A percentile compares a stretch with the other conserved stretches of the same genome.
phyloP scores from a whole-genome alignment of 192 early-diverging fungal genomes.

The Coemansia asiatica region DNA sequence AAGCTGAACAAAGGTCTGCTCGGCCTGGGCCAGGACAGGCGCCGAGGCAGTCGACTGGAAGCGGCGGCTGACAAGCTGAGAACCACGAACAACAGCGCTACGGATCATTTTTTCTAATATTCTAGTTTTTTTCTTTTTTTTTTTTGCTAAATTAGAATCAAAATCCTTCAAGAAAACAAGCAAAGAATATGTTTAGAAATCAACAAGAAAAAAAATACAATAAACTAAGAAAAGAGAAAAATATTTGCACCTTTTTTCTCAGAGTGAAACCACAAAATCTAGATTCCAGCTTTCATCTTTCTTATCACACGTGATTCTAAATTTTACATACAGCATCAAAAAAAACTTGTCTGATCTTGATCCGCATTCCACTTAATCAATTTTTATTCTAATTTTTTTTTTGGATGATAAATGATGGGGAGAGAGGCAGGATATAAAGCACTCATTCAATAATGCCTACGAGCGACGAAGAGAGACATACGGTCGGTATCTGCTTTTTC shows the following conservation, averaged over 20 bases:
- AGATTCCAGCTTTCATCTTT: background rate
- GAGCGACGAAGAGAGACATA: too few species aligned
- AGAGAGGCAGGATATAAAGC: too few species aligned
- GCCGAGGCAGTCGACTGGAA: conserved; percentile 55
- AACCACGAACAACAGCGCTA: conserved; percentile 58
- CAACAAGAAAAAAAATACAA: background rate
- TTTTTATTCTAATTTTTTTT: background rate
- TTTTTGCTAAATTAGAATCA: background rate
- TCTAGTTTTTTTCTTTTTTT: background rate
- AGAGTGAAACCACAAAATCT: conserved; percentile 5
- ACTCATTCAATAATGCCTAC: too few species aligned
- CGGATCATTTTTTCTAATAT: conserved; percentile 57
- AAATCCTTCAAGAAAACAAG: background rate
- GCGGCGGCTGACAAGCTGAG: conserved; percentile 62
- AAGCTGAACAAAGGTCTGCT: conserved; percentile 65
- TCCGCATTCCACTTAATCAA: background rate
- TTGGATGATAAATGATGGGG: background rate
- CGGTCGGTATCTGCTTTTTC: background rate
- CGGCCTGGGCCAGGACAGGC: conserved; percentile 42
- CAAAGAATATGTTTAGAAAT: conserved; percentile 14
- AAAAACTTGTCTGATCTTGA: background rate
- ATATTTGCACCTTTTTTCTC: background rate
- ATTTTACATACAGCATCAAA: background rate
- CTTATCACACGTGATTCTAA: conserved; percentile 2
- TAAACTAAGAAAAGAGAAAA: background rate